Conservation (phyloP, 1,284 basidiomycete species). For the Ganoderma meredithae region DNA sequence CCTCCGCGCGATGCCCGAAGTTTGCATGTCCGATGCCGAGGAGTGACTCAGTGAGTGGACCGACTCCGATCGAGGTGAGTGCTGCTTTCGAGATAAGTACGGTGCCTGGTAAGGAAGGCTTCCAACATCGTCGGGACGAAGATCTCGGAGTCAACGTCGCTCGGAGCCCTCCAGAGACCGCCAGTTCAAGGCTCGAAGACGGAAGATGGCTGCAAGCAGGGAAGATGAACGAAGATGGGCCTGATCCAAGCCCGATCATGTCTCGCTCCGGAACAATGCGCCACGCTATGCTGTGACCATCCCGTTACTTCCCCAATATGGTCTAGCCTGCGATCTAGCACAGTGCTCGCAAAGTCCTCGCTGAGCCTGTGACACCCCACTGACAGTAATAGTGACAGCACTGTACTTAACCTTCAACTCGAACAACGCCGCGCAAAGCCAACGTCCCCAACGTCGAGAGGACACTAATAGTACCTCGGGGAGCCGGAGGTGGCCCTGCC, state of each 20-base stretch:
- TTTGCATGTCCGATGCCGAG: too few species aligned
- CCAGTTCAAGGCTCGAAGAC: not conserved
- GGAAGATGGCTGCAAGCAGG: not conserved
- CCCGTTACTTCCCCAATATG: not conserved
- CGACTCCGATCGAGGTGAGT: too few species aligned
- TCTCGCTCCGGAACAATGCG: not conserved
- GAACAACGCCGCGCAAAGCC: not conserved
- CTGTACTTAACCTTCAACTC: not conserved
- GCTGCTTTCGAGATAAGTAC: not conserved
- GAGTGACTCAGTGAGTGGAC: too few species aligned
- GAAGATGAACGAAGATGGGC: not conserved
- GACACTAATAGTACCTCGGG: not conserved
- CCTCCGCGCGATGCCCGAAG: not conserved
- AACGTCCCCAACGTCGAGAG: not conserved
- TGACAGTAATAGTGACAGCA: not conserved
- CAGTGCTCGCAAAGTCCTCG: too few species aligned
- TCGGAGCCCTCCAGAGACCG: not conserved
- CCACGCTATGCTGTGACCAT: not conserved
- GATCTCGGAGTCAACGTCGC: not conserved
- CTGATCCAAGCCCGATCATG: not conserved
- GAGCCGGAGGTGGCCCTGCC: not conserved
- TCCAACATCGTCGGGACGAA: not conserved
- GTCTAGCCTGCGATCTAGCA: not conserved
- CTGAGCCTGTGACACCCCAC: not conserved
- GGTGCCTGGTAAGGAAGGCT: not conserved